Conservation (phyloP, 2,329 filamentous ascomycete species). For the Fusarium dlaminii region DNA sequence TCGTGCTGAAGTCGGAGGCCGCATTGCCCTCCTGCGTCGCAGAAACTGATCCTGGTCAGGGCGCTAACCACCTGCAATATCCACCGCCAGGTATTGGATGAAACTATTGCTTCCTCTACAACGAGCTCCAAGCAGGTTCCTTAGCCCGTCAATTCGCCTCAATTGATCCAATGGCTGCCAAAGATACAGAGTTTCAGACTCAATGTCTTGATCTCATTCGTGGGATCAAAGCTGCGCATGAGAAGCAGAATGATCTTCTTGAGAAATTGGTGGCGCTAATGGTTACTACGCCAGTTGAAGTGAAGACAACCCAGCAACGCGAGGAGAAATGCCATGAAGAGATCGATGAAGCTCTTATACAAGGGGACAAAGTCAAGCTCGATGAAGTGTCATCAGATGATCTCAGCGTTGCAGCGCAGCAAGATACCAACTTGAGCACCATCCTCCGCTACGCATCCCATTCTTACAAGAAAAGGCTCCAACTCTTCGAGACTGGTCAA, state of each 20-base stretch:
- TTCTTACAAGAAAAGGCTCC: neutral
- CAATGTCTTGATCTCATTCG: neutral
- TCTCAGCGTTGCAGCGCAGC: neutral
- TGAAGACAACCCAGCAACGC: neutral
- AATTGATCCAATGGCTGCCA: neutral
- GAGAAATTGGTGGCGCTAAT: neutral
- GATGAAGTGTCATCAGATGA: no score
- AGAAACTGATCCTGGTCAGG: neutral
- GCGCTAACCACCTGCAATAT: neutral
- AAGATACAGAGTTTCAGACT: neutral
- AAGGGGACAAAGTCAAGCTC: no score
- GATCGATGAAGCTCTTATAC: rapidly evolving
- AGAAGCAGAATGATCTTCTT: slow-evolving; percentile 3
- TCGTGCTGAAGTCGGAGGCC: neutral
- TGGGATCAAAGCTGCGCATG: neutral
- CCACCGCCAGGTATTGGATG: neutral
- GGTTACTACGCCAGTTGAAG: neutral
- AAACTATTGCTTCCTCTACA: neutral
- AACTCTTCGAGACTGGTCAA: neutral
- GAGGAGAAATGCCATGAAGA: neutral
- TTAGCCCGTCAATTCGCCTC: no score
- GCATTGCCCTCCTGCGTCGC: neutral
- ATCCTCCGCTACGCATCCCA: neutral
- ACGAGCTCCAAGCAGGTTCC: no score
- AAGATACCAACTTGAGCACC: neutral